Evolutionary conservation across 441 rosid genomes (phyloP).

Genomic region (Erodium chrysanthum): DNA sequence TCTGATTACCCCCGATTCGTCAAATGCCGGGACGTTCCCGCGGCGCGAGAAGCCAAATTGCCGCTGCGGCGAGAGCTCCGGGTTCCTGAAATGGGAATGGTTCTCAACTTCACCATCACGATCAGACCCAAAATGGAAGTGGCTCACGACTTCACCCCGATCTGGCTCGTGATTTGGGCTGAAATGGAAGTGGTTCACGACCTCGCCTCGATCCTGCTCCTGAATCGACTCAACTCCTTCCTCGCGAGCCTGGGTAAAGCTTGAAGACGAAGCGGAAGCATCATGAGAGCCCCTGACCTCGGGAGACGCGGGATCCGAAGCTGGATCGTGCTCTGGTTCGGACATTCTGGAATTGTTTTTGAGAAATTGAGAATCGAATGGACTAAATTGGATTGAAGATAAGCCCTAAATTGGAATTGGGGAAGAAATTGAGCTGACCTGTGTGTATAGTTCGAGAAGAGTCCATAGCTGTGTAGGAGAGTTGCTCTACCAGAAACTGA

Average conservation of each 20-base stretch:
- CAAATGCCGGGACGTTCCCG: conserved; percentile 31
- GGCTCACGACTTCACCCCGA: background rate
- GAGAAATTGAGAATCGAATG: background rate
- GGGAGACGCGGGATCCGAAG: no score
- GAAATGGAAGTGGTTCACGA: conserved; percentile 21
- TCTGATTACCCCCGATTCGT: conserved; percentile 28
- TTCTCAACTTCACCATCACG: conserved; percentile 10
- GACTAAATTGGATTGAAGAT: background rate
- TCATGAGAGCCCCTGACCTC: conserved; percentile 18
- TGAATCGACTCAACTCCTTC: conserved; percentile 18
- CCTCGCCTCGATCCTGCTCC: conserved; percentile 21
- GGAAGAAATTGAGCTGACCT: conserved; percentile 20
- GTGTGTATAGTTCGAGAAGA: conserved; percentile 12
- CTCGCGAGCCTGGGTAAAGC: conserved; percentile 35
- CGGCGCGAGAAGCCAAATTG: conserved; percentile 29
- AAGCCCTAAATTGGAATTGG: background rate
- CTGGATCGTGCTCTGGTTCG: conserved; percentile 29
- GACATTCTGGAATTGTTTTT: conserved; percentile 29
- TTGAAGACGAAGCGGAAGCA: conserved; percentile 19
- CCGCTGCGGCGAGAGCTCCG: conserved; percentile 34
- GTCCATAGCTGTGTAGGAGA: conserved; percentile 26
- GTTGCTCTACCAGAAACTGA: background rate
- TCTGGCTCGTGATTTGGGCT: conserved; percentile 20
- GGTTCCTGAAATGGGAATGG: conserved; percentile 22
- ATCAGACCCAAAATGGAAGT: no score